Conservation (phyloP, 179 eudicot species). For the Beta macrorhiza region DNA sequence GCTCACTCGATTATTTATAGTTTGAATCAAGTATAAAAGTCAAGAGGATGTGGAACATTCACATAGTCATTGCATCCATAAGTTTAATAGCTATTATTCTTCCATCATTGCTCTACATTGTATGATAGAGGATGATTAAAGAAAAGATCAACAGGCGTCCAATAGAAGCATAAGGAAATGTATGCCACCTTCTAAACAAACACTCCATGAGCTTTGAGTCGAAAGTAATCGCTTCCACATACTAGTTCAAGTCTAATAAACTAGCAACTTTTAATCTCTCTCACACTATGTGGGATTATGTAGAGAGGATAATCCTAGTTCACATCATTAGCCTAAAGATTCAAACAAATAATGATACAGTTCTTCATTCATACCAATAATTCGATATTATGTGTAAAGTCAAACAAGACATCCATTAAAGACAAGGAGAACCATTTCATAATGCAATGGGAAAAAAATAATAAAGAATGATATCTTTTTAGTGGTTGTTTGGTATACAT, state of each 20-base stretch:
- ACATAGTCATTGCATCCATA: not conserved
- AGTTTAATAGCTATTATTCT: not conserved
- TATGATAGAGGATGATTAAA: not conserved
- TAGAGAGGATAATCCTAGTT: not conserved
- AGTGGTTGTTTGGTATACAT: no score
- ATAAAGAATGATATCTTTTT: not conserved
- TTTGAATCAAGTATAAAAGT: not conserved
- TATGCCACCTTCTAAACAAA: not conserved
- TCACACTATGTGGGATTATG: not conserved
- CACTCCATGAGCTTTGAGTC: not conserved
- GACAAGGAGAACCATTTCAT: not conserved
- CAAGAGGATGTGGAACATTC: not conserved
- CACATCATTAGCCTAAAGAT: not conserved
- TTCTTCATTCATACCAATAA: not conserved
- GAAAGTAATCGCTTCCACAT: not conserved
- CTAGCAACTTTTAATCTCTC: not conserved
- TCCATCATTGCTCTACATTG: not conserved
- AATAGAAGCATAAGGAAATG: not conserved
- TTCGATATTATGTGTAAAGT: not conserved
- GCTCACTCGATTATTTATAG: not conserved
- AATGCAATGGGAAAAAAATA: not conserved
- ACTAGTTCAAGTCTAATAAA: not conserved
- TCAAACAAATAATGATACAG: no score
- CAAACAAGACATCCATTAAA: constrained; percentile 8
- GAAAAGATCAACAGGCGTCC: not conserved